Percentiles rank a stretch among this genome's conserved stretches.
phyloP scores from a whole-genome alignment of 352 stramenopile genomes.

The Phytophthora hybrid region DNA sequence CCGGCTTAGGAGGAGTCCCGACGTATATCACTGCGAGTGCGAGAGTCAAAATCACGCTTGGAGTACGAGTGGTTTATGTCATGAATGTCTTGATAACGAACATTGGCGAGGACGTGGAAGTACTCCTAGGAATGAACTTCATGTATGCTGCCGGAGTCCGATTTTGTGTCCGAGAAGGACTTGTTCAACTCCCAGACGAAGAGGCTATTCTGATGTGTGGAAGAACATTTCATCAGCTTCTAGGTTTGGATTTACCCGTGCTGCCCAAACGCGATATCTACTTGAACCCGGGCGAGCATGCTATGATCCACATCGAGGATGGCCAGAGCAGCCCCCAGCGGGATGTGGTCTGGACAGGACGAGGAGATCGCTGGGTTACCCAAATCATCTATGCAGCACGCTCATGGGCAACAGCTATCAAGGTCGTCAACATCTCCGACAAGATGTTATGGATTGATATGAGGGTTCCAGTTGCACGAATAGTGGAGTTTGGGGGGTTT shows the following conservation, averaged over 20 bases:
- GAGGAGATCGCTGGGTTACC: background rate
- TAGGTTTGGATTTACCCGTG: background rate
- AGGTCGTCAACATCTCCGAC: background rate
- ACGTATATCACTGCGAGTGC: slow-evolving; percentile 1
- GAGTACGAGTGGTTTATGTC: background rate
- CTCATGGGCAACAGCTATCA: background rate
- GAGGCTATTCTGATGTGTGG: background rate
- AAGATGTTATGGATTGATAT: background rate
- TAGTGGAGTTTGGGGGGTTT: too few relatives aligned
- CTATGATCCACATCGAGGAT: background rate
- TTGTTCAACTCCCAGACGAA: slow-evolving; percentile 1
- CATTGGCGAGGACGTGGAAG: slow-evolving; percentile 31
- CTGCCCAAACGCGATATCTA: background rate
- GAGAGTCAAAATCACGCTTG: slow-evolving; percentile 1
- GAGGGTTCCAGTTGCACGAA: background rate
- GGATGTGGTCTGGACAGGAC: background rate
- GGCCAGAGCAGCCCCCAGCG: background rate
- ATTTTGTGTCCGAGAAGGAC: background rate
- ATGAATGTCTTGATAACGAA: slow-evolving; percentile 25
- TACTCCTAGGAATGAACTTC: slow-evolving; percentile 40
- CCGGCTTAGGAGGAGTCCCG: background rate
- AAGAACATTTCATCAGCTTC: too few relatives aligned
- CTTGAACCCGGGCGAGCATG: background rate
- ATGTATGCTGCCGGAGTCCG: slow-evolving; percentile 32
- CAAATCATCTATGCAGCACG: background rate